Percentiles rank a stretch among this genome's conserved stretches.
Conservation (phyloP, 2,329 filamentous ascomycete species). For the Alternaria tenuissima region DNA sequence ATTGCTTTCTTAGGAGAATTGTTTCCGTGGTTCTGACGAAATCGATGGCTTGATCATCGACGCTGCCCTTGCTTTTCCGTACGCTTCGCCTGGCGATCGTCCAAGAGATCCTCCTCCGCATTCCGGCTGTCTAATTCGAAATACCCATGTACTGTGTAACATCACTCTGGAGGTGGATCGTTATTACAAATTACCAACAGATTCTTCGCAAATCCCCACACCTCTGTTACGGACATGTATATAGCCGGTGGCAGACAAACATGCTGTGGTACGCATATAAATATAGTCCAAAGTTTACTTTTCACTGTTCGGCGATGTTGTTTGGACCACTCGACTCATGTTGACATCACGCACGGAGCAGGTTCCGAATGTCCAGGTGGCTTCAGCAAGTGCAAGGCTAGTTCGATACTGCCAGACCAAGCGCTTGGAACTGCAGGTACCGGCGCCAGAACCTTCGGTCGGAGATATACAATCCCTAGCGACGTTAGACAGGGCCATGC, state of each 20-base stretch:
- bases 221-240: neutral
- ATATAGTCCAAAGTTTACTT: slow-evolving; percentile 2
- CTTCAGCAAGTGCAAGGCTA: slow-evolving; percentile 4
- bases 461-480: slow-evolving; percentile 5
- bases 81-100: slow-evolving; percentile 18
- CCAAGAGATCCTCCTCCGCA: slow-evolving; percentile 6
- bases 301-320: slow-evolving; percentile 1
- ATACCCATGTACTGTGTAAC: slow-evolving; percentile 6
- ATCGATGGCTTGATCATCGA: slow-evolving; percentile 4
- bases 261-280: neutral
- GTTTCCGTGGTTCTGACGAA: slow-evolving; percentile 1
- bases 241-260: neutral
- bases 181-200: slow-evolving; percentile 1
- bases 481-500: neutral
- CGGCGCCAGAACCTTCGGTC: slow-evolving; percentile 7
- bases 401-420: slow-evolving; percentile 2
- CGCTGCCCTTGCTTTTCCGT: slow-evolving; percentile 1
- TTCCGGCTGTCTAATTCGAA: slow-evolving; percentile 4
- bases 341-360: neutral
- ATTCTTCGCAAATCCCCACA: slow-evolving; percentile 18
- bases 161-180: neutral
- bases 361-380: slow-evolving; percentile 11
- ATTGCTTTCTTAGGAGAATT: slow-evolving; percentile 5
- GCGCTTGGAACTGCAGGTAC: slow-evolving; percentile 14
- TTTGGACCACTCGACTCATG: slow-evolving; percentile 5